Evolutionary conservation across 2,329 filamentous ascomycete species (phyloP), one percentile per base, ranked within the genome.

Genomic region (Diaporthe humulicola): DNA sequence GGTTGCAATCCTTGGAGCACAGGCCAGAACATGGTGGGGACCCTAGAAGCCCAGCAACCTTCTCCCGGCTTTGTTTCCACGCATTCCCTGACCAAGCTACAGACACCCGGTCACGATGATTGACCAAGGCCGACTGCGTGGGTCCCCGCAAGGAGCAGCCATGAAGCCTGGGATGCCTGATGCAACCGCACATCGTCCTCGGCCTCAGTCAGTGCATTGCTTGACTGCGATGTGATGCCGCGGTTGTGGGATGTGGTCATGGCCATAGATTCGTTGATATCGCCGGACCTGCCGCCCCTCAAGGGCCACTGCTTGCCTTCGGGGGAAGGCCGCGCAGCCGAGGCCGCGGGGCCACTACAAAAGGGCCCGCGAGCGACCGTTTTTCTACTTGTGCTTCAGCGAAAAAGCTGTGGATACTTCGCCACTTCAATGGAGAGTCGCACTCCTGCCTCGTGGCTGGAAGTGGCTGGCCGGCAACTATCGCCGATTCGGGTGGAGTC

Each of bases 51-150:
- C 19, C 22, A 38, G 45, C 30, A 52, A 30, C 22, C 61, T 28
- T 50, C 28, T 22, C 28, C 28, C 15, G 30, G 8, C 30, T 25
- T 38, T 12, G 45, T 38, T 22, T 54, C 64, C n/a, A 40, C 4
- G 33, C 48, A 15, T 36, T 40, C 25, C 14, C 70, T 54, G 45
- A 36, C 14, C 45, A 36, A 22, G 33, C 52, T 38, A 60, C 12
- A 52, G 19, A 71, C n/a, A 28, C 52, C 22, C 30, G 30, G 54
- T 61, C 22, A 42, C 70, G 40, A 52, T 10, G 33, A 56, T 42
- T 72, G 45, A 64, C 70, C 57, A 52, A 64, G 70, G 70, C 57
- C 48, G 70, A 72, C 54, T 25, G 45, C 45, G 56, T 72, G 57
- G 57, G 70, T 33, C 57, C 48, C 33, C n/a, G n/a, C 42, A 71